phyloP scores from a whole-genome alignment of 2,329 filamentous ascomycete species.

The Stylonectria norvegica region DNA sequence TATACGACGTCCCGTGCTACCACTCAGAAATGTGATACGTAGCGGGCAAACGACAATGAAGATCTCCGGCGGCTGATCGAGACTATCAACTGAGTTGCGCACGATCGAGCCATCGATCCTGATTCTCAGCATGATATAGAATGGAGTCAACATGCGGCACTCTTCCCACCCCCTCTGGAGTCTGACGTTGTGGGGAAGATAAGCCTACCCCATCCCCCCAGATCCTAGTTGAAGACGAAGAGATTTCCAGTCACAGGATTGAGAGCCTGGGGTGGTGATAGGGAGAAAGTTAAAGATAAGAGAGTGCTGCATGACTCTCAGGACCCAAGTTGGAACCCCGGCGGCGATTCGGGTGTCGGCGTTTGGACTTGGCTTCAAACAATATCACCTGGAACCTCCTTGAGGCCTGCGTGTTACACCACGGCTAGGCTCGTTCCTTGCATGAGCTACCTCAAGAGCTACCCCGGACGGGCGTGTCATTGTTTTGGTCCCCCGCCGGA shows the following conservation, averaged over 20 bases:
- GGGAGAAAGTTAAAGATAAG: slow-evolving; percentile 21
- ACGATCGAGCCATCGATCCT: slow-evolving; percentile 9
- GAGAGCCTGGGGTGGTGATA: slow-evolving; percentile 22
- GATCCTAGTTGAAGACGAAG: slow-evolving; percentile 17
- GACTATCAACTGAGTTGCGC: slow-evolving; percentile 17
- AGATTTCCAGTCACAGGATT: slow-evolving; percentile 23
- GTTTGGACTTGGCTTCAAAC: slow-evolving; percentile 5
- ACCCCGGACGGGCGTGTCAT: too few species aligned
- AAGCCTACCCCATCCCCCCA: slow-evolving; percentile 23
- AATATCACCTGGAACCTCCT: slow-evolving; percentile 3
- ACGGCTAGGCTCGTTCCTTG: slow-evolving; percentile 13
- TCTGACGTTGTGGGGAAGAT: slow-evolving; percentile 23
- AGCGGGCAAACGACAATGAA: too few species aligned
- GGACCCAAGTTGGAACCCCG: slow-evolving; percentile 3
- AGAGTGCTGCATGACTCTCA: slow-evolving; percentile 9
- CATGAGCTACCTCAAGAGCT: slow-evolving; percentile 10
- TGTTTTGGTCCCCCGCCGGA: neutral
- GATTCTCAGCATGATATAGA: neutral
- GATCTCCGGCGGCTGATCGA: slow-evolving; percentile 14
- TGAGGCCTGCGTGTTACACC: slow-evolving; percentile 11
- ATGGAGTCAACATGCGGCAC: neutral
- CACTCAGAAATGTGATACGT: too few species aligned
- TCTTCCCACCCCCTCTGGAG: neutral
- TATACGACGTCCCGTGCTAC: neutral
- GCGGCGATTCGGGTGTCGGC: slow-evolving; percentile 5